A percentile compares a stretch with the other conserved stretches of the same genome.
Conservation (phyloP, 805 yeast genomes). For the Cyberlindnera petersonii region DNA sequence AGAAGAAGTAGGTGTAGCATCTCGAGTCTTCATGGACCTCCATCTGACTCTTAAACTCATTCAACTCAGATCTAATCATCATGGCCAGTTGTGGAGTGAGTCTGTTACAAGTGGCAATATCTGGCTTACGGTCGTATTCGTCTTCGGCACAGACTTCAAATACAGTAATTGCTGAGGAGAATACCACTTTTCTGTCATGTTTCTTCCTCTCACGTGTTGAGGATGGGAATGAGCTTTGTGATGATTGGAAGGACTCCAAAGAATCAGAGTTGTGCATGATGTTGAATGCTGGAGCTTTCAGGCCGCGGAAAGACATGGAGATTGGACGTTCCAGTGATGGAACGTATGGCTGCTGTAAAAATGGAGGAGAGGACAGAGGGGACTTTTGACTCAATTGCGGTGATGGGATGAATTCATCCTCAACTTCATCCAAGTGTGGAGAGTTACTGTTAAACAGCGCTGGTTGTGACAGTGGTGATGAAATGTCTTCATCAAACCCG, state of each 20-base stretch:
- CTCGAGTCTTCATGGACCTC: constrained; percentile 73
- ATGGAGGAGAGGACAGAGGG: constrained; percentile 23
- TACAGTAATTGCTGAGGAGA: constrained; percentile 77
- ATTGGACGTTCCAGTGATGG: constrained; percentile 31
- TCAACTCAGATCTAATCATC: constrained; percentile 79
- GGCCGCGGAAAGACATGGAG: constrained; percentile 56
- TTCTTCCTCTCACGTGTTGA: not conserved
- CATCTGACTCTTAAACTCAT: constrained; percentile 76
- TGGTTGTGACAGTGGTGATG: constrained; percentile 17
- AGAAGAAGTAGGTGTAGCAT: constrained; percentile 82
- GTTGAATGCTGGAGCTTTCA: constrained; percentile 55
- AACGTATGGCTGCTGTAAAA: constrained; percentile 20
- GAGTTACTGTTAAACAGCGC: constrained; percentile 14
- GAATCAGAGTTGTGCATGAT: constrained; percentile 25
- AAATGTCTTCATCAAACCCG: constrained; percentile 22
- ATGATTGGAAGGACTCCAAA: constrained; percentile 24
- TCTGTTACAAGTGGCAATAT: constrained; percentile 86
- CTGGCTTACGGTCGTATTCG: constrained; percentile 92
- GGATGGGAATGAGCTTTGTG: constrained; percentile 16
- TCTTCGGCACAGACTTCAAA: constrained; percentile 80
- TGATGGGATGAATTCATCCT: constrained; percentile 5
- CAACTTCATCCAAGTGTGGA: constrained; percentile 1
- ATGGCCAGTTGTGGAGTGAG: constrained; percentile 85
- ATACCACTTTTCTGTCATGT: constrained; percentile 42
- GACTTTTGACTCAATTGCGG: constrained; percentile 9